Conservation (phyloP, 805 yeast genomes). For the Yueomyces sp. region DNA sequence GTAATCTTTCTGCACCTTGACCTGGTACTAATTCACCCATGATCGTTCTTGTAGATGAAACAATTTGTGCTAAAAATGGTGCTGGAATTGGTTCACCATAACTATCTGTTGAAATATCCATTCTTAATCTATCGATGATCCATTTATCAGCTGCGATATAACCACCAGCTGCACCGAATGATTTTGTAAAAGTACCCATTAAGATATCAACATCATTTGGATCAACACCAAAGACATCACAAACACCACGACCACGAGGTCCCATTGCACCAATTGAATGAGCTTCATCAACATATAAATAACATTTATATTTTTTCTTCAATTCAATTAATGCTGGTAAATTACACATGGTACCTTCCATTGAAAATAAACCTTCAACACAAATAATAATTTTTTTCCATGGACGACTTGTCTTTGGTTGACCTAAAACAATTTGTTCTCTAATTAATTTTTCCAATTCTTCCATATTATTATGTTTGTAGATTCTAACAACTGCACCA, state of each 20-base stretch:
- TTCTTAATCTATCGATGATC: slow-evolving; percentile 60
- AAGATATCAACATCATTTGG: slow-evolving; percentile 70
- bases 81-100: slow-evolving; percentile 87
- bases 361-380: slow-evolving; percentile 84
- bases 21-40: slow-evolving; percentile 78
- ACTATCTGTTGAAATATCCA: slow-evolving; percentile 55
- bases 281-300: slow-evolving; percentile 90
- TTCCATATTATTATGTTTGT: slow-evolving; percentile 83
- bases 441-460: slow-evolving; percentile 64
- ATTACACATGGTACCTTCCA: slow-evolving; percentile 86
- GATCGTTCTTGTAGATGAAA: slow-evolving; percentile 64
- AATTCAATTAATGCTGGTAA: slow-evolving; percentile 63
- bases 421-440: slow-evolving; percentile 84
- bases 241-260: slow-evolving; percentile 83
- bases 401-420: slow-evolving; percentile 89
- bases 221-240: slow-evolving; percentile 78
- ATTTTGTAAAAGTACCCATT: slow-evolving; percentile 97
- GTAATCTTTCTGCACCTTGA: slow-evolving; percentile 82
- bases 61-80: slow-evolving; percentile 80
- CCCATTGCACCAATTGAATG: slow-evolving; percentile 99
- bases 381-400: slow-evolving; percentile 81
- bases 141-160: slow-evolving; percentile 69
- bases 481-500: slow-evolving; percentile 86
- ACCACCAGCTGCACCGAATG: slow-evolving; percentile 99
- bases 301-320: slow-evolving; percentile 75